phyloP scores from a whole-genome alignment of 2,329 filamentous ascomycete species.

The Ophiocordyceps camponoti-rufipedis region DNA sequence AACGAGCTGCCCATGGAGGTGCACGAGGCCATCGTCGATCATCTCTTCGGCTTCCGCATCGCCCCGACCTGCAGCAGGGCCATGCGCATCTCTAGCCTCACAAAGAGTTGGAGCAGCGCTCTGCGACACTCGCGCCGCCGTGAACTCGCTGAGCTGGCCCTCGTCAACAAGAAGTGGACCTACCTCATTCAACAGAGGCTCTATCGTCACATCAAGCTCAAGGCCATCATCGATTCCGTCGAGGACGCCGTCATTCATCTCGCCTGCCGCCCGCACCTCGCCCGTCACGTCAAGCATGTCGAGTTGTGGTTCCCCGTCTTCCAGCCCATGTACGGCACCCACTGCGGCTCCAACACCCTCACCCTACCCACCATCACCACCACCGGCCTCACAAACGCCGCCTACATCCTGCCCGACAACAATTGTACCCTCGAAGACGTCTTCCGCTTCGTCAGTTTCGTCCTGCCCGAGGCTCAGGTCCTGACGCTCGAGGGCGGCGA shows the following conservation, averaged over 20 bases:
- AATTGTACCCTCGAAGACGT: slow-evolving; percentile 56
- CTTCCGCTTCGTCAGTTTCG: slow-evolving; percentile 41
- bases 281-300: slow-evolving; percentile 48
- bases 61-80: slow-evolving; percentile 40
- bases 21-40: slow-evolving; percentile 53
- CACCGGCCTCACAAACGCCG: slow-evolving; percentile 36
- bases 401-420: slow-evolving; percentile 40
- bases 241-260: slow-evolving; percentile 44
- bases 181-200: slow-evolving; percentile 51
- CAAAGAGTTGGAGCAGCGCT: slow-evolving; percentile 44
- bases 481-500: slow-evolving; percentile 63
- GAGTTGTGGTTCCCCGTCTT: slow-evolving; percentile 68
- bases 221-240: slow-evolving; percentile 47
- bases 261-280: slow-evolving; percentile 35
- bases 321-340: slow-evolving; percentile 31
- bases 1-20: slow-evolving; percentile 48
- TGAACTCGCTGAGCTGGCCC: slow-evolving; percentile 46
- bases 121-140: slow-evolving; percentile 49
- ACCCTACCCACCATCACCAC: slow-evolving; percentile 33
- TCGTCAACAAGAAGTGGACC: slow-evolving; percentile 46
- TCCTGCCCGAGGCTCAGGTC: slow-evolving; percentile 42
- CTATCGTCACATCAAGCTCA: slow-evolving; percentile 59
- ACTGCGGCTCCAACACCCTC: slow-evolving; percentile 22
- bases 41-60: slow-evolving; percentile 50
- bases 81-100: slow-evolving; percentile 31